Evolutionary conservation across 495 filamentous ascomycete genomes (phyloP), one percentile per base, ranked within the genome.

Genomic region (Lasiosphaeria miniovina): DNA sequence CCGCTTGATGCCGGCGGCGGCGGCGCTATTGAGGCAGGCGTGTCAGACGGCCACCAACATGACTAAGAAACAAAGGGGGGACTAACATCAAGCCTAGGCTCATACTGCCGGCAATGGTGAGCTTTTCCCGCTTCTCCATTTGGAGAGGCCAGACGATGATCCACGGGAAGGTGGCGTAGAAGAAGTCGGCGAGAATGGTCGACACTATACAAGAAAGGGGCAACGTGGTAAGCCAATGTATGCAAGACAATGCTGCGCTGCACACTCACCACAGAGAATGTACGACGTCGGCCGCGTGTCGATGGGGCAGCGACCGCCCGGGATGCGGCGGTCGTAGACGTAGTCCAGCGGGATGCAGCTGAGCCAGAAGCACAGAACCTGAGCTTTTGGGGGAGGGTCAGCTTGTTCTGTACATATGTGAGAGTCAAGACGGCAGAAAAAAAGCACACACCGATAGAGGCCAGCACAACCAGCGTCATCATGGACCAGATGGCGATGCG

Each of bases 71-170:
- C 17, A 7, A 34, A 9, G n/a, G 50, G 17, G 9, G 7, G 1
- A 71, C 77, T 60, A 63, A 80, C 78, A 82, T 60, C 54, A 81
- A 57, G 10, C 81, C 81, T 4, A 82, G 63, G 36, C 81, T 78
- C 73, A 82, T 77, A 24, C 77, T 73, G 0, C 66, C 67, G 51
- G 75, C 74, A 24, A 84, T 77, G 7, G 74, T 75, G 49, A 76
- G 64, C 55, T 82, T 81, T 35, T 77, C 79, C 41, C 68, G 68
- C 48, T 61, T 65, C 38, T 70, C 68, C 62, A 84, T 78, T 40
- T 82, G 72, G 24, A 82, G 67, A 3, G 76, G 74, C 77, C 77
- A 80, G 7, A 82, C 69, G 10, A 84, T 68, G 12, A 78, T 59
- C 61, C 80, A 77, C 1, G 81, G 81, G 48, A 76, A 77, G 36